These are phyloP conservation scores for Ceriops decandra DNA, from an alignment of 345 rosid genomes.

Conservation along the genomic window DNA sequence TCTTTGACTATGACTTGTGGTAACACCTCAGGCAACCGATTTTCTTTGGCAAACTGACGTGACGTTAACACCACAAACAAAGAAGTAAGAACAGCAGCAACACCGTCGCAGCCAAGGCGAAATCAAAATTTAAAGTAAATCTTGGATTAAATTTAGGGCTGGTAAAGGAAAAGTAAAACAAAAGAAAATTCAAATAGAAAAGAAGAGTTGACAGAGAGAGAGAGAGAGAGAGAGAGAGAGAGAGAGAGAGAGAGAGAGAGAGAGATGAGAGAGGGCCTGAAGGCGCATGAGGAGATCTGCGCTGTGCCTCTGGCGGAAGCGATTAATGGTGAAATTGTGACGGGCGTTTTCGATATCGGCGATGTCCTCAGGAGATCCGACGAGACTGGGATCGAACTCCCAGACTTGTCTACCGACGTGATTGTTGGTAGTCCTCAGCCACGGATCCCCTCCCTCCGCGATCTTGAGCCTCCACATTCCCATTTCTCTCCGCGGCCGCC, in stretches of 20 bases:
- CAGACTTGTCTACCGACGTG: conserved; percentile 81
- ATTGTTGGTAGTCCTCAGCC: conserved; percentile 62
- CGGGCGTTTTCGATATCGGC: conserved; percentile 61
- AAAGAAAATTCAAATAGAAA: too few species aligned
- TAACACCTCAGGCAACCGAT: conserved; percentile 29
- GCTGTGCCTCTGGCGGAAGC: conserved; percentile 70
- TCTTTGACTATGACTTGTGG: conserved; percentile 56
- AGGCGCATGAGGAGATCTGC: conserved; percentile 85
- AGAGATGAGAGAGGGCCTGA: conserved; percentile 39
- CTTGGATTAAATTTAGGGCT: too few species aligned
- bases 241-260: not conserved
- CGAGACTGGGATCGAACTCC: conserved; percentile 71
- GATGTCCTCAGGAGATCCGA: conserved; percentile 59
- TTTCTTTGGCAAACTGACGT: conserved; percentile 64
- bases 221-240: not conserved
- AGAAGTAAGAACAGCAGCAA: not conserved
- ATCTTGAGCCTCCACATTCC: conserved; percentile 89
- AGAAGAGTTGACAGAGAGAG: not conserved
- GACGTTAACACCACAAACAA: not conserved
- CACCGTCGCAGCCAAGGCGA: too few species aligned
- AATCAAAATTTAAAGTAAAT: too few species aligned
- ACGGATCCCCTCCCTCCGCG: conserved; percentile 73
- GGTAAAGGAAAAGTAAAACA: too few species aligned
- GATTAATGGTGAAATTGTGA: conserved; percentile 42
- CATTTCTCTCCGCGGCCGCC: not conserved